Percentiles rank a stretch among this genome's conserved stretches.
These are phyloP conservation scores for Phanerochaete carnosa DNA, from an alignment of 768 basidiomycete species.

Conservation along the genomic window DNA sequence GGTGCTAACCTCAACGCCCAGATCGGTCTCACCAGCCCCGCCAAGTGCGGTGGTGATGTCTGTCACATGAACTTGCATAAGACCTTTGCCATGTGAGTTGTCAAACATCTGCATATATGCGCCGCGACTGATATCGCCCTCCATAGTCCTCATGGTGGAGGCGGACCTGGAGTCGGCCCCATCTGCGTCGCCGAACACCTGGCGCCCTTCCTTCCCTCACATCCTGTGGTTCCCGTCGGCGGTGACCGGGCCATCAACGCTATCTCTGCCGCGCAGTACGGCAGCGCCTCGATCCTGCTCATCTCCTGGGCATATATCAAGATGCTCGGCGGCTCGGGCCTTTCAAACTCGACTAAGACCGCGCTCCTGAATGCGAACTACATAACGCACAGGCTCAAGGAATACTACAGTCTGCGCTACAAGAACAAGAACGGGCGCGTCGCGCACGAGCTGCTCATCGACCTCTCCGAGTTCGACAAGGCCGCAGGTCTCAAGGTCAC, in stretches of 20 bases:
- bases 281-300: constrained; percentile 90
- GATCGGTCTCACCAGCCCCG: constrained; percentile 89
- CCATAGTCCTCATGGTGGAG: constrained; percentile 89
- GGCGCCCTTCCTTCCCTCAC: constrained; percentile 89
- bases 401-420: constrained; percentile 83
- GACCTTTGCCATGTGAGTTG: constrained; percentile 86
- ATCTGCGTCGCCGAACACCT: constrained; percentile 95
- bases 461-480: constrained; percentile 94
- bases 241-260: constrained; percentile 77
- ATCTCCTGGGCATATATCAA: constrained; percentile 99
- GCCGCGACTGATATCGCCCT: neutral
- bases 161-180: constrained; percentile 95
- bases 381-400: constrained; percentile 84
- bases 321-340: constrained; percentile 96
- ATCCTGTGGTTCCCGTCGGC: constrained; percentile 68
- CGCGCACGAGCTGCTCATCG: constrained; percentile 94
- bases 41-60: constrained; percentile 95
- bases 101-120: neutral
- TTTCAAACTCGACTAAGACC: constrained; percentile 79
- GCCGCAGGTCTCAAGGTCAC: constrained; percentile 85
- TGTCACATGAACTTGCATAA: constrained; percentile 99
- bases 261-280: constrained; percentile 89
- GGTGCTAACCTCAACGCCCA: constrained; percentile 96
- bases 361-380: constrained; percentile 97
- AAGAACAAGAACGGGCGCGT: constrained; percentile 90